Evolutionary conservation across 768 basidiomycete genomes (phyloP), one percentile per base, ranked within the genome.

Genomic region (Collybiopsis luxurians): DNA sequence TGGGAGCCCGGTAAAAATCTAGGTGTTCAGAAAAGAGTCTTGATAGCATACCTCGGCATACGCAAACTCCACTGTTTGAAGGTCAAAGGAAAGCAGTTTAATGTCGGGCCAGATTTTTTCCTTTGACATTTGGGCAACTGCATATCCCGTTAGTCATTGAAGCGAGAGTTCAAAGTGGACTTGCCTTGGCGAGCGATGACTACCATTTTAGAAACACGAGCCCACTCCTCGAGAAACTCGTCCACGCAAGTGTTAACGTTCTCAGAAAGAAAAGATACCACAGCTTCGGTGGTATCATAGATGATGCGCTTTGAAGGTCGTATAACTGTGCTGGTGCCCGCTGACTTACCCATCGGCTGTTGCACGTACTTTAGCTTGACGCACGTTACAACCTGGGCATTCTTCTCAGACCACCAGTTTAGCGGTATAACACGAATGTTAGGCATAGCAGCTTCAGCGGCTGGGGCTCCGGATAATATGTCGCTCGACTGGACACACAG

Each of bases 181-280:
- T 56, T 66, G 91, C 92, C 85, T 75, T 95, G 91, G 58, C 92
- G 83, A 12, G 93, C 94, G 55, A 96, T 93, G 26, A 95, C 90
- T 12, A 95, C 91, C 82, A 95, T 93, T 72, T 94, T 95, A 19
- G 91, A 92, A 28, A 96, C 90, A 44, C 89, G 78, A 39, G 91
- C 90, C 92, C 94, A 96, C 69, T 95, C 93, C 65, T 94, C 90
- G 61, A 92, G 72, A 67, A 97, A 95, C 63, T 93, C 89, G 58
- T 90, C 89, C 19, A 97, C 91, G 64, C 93, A 95, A 7, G 85
- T 86, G 61, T 93, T 84, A 61, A 95, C 88, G 64, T 94, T 82
- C 62, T 91, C 89, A 1, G 91, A 92, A 34, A 92, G 73, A 69
- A 97, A 95, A 0, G 89, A 92, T 6, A 96, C 91, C 13, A 97